phyloP scores from a whole-genome alignment of 805 yeast genomes.

The Wickerhamomyces rabaulensis region DNA sequence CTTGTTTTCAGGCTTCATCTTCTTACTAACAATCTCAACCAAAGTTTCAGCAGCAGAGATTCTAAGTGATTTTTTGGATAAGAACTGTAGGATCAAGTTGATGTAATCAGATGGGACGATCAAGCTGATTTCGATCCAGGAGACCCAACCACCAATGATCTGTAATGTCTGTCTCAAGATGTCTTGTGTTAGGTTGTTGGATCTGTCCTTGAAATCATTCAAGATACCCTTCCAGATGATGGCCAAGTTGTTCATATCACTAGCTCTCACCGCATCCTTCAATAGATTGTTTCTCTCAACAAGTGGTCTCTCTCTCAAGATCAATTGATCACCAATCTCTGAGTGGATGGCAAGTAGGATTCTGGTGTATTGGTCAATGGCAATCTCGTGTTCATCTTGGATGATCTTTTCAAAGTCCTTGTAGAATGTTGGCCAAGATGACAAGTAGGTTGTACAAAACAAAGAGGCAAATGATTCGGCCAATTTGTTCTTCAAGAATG shows the following conservation, averaged over 20 bases:
- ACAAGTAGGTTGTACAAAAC: conserved; percentile 43
- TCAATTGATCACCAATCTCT: conserved; percentile 90
- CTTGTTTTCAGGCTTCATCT: conserved; percentile 72
- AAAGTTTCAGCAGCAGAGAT: conserved; percentile 36
- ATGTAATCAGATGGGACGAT: conserved; percentile 23
- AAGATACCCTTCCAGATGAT: conserved; percentile 63
- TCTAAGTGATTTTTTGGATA: conserved; percentile 31
- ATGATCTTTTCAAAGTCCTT: conserved; percentile 40
- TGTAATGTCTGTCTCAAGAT: conserved; percentile 54
- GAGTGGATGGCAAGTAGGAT: conserved; percentile 72
- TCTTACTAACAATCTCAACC: conserved; percentile 64
- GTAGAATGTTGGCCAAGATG: conserved; percentile 46
- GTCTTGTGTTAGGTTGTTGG: conserved; percentile 30
- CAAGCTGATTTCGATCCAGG: conserved; percentile 60
- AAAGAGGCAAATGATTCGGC: conserved; percentile 50
- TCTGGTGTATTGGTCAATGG: conserved; percentile 66
- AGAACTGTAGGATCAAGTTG: conserved; percentile 52
- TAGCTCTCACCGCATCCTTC: conserved; percentile 76
- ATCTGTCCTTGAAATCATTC: conserved; percentile 27
- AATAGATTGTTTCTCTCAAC: conserved; percentile 63
- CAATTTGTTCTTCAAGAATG: conserved; percentile 48
- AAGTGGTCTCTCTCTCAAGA: conserved; percentile 57
- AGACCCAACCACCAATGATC: conserved; percentile 78
- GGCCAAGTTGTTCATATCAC: conserved; percentile 66
- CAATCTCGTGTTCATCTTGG: conserved; percentile 24